Percentiles rank a stretch among this genome's conserved stretches.
phyloP scores from a whole-genome alignment of 2,329 filamentous ascomycete genomes.

The Colletotrichum graminicola region DNA sequence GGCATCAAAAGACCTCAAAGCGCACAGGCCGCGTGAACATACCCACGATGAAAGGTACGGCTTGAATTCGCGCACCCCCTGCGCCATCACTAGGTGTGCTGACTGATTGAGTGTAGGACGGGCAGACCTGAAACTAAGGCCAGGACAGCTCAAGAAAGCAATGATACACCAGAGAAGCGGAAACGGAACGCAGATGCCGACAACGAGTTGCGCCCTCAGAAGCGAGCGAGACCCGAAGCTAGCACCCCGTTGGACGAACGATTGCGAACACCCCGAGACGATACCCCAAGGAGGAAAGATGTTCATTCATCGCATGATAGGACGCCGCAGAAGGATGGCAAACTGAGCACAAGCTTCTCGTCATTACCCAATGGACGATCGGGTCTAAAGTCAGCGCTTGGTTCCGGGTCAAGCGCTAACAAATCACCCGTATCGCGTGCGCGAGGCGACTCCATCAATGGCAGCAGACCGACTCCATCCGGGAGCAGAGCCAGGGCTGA shows the following conservation, averaged over 20 bases:
- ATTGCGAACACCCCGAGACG: slow-evolving; percentile 51
- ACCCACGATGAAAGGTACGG: slow-evolving; percentile 50
- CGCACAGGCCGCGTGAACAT: slow-evolving; percentile 49
- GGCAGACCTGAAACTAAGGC: slow-evolving; percentile 25
- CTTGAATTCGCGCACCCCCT: background rate
- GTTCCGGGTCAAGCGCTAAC: slow-evolving; percentile 45
- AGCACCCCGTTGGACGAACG: slow-evolving; percentile 50
- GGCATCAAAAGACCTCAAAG: slow-evolving; percentile 47
- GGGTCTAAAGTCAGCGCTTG: slow-evolving; percentile 48
- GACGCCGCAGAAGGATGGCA: slow-evolving; percentile 48
- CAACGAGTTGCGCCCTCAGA: slow-evolving; percentile 59
- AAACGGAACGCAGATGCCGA: slow-evolving; percentile 62
- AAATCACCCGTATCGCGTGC: slow-evolving; percentile 55
- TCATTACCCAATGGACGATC: slow-evolving; percentile 54
- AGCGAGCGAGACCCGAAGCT: slow-evolving; percentile 59
- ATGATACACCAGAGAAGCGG: slow-evolving; percentile 55
- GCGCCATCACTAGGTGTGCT: slow-evolving; percentile 1
- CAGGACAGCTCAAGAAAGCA: slow-evolving; percentile 26
- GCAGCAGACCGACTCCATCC: slow-evolving; percentile 52
- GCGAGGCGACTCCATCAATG: slow-evolving; percentile 58
- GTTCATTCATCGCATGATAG: slow-evolving; percentile 48
- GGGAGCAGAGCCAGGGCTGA: slow-evolving; percentile 56
- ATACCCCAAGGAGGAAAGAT: slow-evolving; percentile 49
- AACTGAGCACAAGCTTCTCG: slow-evolving; percentile 45
- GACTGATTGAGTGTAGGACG: slow-evolving; percentile 18